Evolutionary conservation across 2,329 filamentous ascomycete genomes (phyloP).

Genomic region (Hypoxylon rubiginosum): DNA sequence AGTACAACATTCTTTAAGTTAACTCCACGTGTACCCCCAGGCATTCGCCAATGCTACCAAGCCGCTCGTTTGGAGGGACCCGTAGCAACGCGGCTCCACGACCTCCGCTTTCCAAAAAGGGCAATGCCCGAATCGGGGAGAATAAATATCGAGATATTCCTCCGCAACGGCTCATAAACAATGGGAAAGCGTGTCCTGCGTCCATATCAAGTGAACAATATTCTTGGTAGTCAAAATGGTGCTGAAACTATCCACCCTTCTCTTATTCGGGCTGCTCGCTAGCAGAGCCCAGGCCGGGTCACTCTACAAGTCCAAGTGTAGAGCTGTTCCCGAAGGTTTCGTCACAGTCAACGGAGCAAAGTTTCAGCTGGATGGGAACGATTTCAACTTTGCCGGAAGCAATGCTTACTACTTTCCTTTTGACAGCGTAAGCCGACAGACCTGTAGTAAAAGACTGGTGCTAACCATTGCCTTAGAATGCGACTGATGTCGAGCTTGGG

Average conservation of each 20-base stretch:
- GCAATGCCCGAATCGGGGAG: slow-evolving; percentile 15
- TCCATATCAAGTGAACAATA: background rate
- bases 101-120: slow-evolving; percentile 1
- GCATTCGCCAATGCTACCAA: slow-evolving; percentile 24
- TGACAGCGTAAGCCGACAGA: slow-evolving; percentile 57
- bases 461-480: slow-evolving; percentile 53
- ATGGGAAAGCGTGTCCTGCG: background rate
- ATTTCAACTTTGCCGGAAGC: slow-evolving; percentile 69
- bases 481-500: slow-evolving; percentile 50
- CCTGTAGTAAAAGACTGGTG: background rate
- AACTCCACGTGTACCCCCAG: background rate
- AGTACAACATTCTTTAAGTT: background rate
- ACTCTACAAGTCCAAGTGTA: slow-evolving; percentile 15
- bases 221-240: slow-evolving; percentile 21
- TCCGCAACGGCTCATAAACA: background rate
- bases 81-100: slow-evolving; percentile 1
- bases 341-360: slow-evolving; percentile 63
- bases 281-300: slow-evolving; percentile 32
- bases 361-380: slow-evolving; percentile 67
- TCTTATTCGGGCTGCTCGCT: slow-evolving; percentile 29
- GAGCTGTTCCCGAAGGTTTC: slow-evolving; percentile 54
- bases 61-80: slow-evolving; percentile 25
- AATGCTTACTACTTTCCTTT: slow-evolving; percentile 71
- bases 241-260: slow-evolving; percentile 18
- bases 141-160: slow-evolving; percentile 20